These are phyloP conservation scores for Phytopythium ostracodes DNA, from an alignment of 352 stramenopile genomes.

Conservation along the genomic window DNA sequence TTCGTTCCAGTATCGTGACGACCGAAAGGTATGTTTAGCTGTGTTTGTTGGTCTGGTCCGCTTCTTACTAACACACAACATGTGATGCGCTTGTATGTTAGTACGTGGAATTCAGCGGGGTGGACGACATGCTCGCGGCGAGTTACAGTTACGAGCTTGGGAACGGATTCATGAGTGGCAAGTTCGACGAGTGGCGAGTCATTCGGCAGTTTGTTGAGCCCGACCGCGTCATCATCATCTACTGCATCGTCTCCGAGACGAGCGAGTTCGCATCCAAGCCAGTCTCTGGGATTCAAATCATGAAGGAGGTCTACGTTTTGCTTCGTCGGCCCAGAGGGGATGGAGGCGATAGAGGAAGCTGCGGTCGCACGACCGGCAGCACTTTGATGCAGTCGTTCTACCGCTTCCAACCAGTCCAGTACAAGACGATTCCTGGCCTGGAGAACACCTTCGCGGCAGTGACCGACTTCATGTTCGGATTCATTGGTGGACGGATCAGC, in stretches of 20 bases:
- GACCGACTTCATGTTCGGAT: constrained; percentile 1
- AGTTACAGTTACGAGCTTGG: background rate
- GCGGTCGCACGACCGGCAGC: background rate
- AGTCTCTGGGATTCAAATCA: background rate
- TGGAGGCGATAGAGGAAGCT: background rate
- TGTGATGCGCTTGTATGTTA: background rate
- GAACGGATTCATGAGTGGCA: background rate
- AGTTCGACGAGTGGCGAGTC: constrained; percentile 5
- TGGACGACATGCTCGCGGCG: background rate
- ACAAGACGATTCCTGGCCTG: background rate
- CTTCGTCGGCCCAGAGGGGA: background rate
- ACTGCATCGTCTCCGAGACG: background rate
- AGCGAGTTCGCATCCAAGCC: constrained; percentile 3
- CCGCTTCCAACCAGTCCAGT: background rate
- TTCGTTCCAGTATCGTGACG: constrained; percentile 36
- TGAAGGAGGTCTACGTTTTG: constrained; percentile 3
- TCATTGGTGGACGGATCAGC: background rate
- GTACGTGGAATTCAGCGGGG: background rate
- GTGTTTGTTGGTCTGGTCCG: constrained; percentile 16
- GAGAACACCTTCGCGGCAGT: background rate
- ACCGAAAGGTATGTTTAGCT: constrained; percentile 33
- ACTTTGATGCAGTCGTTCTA: background rate
- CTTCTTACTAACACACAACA: constrained; percentile 7
- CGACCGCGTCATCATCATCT: constrained; percentile 1
- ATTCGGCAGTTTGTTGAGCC: background rate